Conservation (phyloP, 2,329 filamentous ascomycete genomes). For the Aspergillus sp. region DNA sequence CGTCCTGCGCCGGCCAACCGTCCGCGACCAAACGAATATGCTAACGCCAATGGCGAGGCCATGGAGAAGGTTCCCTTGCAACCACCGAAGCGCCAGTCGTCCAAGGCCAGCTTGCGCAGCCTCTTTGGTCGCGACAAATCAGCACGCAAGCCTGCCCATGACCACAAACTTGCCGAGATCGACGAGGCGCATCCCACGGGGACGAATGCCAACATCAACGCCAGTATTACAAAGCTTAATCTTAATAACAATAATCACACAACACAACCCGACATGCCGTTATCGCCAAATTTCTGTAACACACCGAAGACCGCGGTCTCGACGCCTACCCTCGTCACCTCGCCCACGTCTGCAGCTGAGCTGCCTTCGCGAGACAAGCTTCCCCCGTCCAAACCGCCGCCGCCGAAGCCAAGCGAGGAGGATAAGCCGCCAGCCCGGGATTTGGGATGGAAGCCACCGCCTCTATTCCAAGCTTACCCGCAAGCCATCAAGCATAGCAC, state of each 20-base stretch:
- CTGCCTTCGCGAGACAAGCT: conserved; percentile 1
- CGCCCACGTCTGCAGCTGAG: conserved; percentile 14
- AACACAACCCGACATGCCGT: conserved; percentile 10
- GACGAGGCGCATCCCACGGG: conserved; percentile 18
- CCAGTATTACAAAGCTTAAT: not conserved
- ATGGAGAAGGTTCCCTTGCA: conserved; percentile 28
- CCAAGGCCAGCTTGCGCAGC: conserved; percentile 31
- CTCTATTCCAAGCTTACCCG: conserved; percentile 79
- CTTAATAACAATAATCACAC: conserved; percentile 4
- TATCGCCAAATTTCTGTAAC: conserved; percentile 19
- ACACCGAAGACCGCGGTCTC: conserved; percentile 22
- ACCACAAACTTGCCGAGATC: conserved; percentile 27
- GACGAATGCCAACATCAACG: not conserved
- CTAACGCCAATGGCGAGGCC: conserved; percentile 17
- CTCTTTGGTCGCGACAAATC: conserved; percentile 33
- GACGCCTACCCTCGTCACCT: conserved; percentile 16
- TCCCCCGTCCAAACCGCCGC: conserved; percentile 3
- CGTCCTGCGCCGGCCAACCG: conserved; percentile 20
- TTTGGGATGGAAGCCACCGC: conserved; percentile 59
- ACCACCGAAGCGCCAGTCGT: conserved; percentile 27
- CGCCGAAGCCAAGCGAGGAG: conserved; percentile 15
- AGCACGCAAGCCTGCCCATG: conserved; percentile 19
- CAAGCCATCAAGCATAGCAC: conserved; percentile 71
- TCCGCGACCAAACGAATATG: conserved; percentile 26
- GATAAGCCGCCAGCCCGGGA: conserved; percentile 17